Base-by-base conservation (phyloP, 805 yeast genomes). In the Clavispora fructus region DNA sequence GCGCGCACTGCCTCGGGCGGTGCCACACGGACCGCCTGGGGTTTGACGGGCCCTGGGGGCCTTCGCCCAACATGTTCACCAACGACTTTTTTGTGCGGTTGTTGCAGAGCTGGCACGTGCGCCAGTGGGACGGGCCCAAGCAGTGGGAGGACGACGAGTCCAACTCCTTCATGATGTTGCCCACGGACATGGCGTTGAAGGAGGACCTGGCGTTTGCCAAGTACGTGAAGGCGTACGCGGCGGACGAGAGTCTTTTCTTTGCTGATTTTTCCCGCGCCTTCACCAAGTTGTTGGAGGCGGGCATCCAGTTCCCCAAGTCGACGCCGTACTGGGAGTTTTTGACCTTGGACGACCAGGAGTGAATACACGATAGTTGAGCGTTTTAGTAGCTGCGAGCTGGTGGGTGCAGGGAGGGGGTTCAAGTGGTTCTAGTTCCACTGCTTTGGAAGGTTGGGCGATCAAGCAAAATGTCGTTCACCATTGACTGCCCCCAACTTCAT, bases 161-260 rank as follows among this genome's bases (percentile, higher is more conserved):
- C 47, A 63, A 62, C 26, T 58, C 67, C 13, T 63, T 59, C 52
- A 78, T 78, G 83, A 78, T 78, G 83, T 68, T 78, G 54, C 82
- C 82, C 29, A 66, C 80, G n/a, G 83, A 78, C 60, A 74, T 75
- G 63, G 79, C 74, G 7, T 64, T 78, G 54, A 74, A 70, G 48
- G 71, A 71, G 54, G 82, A 78, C 53, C 51, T 69, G 6, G 58
- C 59, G 38, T 77, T 77, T 60, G 54, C 67, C 45, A 67, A 75
- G 57, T 74, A 67, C 50, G 78, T 69, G 48, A 76, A 70, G 58
- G 56, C 59, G 46, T 78, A 75, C 52, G 83, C 82, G 38, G 64
- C 62, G 31, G 81, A 77, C 60, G 67, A 73, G 60, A 73, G 67
- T 13, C 60, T 67, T 47, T 77, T 77, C 65, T 73, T 77, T 65